Evolutionary conservation across 257 asterid genomes (phyloP).

Genomic region (Capsicum chinense): DNA sequence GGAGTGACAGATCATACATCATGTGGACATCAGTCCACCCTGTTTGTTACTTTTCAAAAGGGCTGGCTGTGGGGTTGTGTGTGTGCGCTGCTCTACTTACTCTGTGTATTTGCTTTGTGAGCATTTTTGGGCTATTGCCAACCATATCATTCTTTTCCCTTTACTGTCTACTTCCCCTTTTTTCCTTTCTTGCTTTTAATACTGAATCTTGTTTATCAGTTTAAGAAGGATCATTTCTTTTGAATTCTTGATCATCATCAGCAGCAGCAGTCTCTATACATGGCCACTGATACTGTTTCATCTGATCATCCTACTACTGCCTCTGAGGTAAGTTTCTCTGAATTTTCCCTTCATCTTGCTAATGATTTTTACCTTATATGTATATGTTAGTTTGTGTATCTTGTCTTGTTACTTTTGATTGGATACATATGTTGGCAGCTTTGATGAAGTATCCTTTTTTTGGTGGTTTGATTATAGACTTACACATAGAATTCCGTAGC

Average conservation of each 20-base stretch:
- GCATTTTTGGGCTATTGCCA: conserved; percentile 57
- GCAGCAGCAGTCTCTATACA: conserved; percentile 34
- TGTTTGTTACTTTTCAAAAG: conserved; percentile 25
- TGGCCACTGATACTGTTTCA: conserved; percentile 71
- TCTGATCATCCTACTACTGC: conserved; percentile 53
- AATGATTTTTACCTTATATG: neutral
- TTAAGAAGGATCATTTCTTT: neutral
- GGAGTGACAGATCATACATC: conserved; percentile 72
- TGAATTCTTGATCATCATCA: conserved; percentile 6
- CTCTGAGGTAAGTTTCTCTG: conserved; percentile 46
- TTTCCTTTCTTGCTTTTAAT: neutral
- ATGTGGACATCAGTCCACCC: conserved; percentile 55
- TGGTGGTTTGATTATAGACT: neutral
- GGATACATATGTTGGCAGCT: conserved; percentile 5
- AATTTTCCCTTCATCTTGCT: neutral
- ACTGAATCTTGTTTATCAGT: conserved; percentile 6
- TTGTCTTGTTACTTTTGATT: neutral
- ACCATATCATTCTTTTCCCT: conserved; percentile 61
- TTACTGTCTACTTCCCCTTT: neutral
- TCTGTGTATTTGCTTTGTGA: conserved; percentile 47
- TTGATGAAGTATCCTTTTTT: neutral
- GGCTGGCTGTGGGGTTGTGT: conserved; percentile 4
- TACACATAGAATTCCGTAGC: neutral
- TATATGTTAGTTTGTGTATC: neutral
- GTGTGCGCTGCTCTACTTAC: conserved; percentile 46